Evolutionary conservation across 345 rosid genomes (phyloP), one percentile per base, ranked within the genome.

Genomic region (Brassica carinata): DNA sequence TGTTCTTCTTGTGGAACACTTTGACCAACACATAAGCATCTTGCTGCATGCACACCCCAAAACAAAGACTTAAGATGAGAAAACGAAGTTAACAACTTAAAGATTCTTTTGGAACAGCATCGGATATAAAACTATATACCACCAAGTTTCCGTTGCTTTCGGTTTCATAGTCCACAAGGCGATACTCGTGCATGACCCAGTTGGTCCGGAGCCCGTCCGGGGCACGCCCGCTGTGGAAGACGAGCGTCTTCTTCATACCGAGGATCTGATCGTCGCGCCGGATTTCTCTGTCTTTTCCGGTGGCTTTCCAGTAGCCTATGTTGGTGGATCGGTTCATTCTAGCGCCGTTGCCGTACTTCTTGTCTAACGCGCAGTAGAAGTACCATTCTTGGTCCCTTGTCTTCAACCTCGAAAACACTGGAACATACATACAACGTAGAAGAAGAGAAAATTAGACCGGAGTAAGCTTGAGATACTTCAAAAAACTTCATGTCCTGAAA

Each of bases 131-230:
- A 48, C 57, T 23, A 31, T 51, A 14, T 81, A 89, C 98, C 96
- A 87, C 90, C 64, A 74, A 30, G 63, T 76, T 72, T 69, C 87
- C 87, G 8, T 80, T 79, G 38, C 48, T 85, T n/a, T 87, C 88
- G 18, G 74, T 78, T 68, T 89, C 97, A 64, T 84, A 88, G 8
- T 92, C 96, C 77, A 83, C 87, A 59, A 95, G 93, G 33, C 98
- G 90, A 78, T 95, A 95, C 78, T 95, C 99, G 3, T 95, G 99
- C 97, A 95, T 95, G 51, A 95, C 99, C 99, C 99, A 95, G 78
- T 95, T 87, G 51, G 99, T 93, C 61, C 97, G 83, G 69, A 85
- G 85, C 72, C 99, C 99, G 26, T 87, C 93, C 0, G 98, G 98
- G 1, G 99, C 98, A 74, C 95, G 91, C 2, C 98, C 98, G 4